A percentile compares a stretch with the other conserved stretches of the same genome.
Evolutionary conservation across 805 yeast genomes (phyloP).

Genomic region (Barnettozyma botsteinii): DNA sequence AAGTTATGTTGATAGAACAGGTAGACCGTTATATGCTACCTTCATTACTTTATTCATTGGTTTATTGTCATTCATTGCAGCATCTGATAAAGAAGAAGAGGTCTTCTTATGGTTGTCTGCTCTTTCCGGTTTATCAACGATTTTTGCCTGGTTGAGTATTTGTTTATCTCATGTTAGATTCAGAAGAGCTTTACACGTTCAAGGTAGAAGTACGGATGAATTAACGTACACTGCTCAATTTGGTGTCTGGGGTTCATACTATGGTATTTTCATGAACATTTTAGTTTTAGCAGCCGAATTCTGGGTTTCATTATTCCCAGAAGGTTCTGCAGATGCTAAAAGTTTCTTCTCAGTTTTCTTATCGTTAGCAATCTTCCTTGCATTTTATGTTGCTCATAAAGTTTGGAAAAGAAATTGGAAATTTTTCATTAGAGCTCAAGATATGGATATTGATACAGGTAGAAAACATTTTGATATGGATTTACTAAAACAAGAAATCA

Average conservation of each 20-base stretch:
- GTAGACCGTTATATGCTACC: constrained; percentile 61
- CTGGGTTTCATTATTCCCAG: constrained; percentile 79
- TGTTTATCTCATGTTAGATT: constrained; percentile 56
- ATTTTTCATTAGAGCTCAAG: constrained; percentile 36
- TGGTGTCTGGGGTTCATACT: constrained; percentile 63
- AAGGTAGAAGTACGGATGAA: constrained; percentile 60
- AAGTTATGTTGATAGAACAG: constrained; percentile 58
- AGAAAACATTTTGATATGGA: constrained; percentile 57
- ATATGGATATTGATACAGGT: constrained; percentile 58
- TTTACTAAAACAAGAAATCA: constrained; percentile 47
- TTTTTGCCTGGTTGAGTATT: constrained; percentile 61
- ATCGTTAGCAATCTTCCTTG: constrained; percentile 56
- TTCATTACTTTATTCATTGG: constrained; percentile 48
- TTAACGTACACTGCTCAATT: constrained; percentile 59
- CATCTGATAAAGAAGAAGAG: constrained; percentile 43
- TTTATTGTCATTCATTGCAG: constrained; percentile 51
- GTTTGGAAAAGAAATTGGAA: constrained; percentile 40
- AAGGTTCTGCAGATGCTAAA: constrained; percentile 44
- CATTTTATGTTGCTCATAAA: constrained; percentile 53
- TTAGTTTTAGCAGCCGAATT: constrained; percentile 70
- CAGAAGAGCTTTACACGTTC: constrained; percentile 56
- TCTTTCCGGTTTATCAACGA: constrained; percentile 54
- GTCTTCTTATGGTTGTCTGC: constrained; percentile 65
- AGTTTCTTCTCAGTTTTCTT: constrained; percentile 62
- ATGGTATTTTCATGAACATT: constrained; percentile 52